Evolutionary conservation across 768 basidiomycete species (phyloP), one percentile per base, ranked within the genome.

Genomic region (Suillus variegatus): DNA sequence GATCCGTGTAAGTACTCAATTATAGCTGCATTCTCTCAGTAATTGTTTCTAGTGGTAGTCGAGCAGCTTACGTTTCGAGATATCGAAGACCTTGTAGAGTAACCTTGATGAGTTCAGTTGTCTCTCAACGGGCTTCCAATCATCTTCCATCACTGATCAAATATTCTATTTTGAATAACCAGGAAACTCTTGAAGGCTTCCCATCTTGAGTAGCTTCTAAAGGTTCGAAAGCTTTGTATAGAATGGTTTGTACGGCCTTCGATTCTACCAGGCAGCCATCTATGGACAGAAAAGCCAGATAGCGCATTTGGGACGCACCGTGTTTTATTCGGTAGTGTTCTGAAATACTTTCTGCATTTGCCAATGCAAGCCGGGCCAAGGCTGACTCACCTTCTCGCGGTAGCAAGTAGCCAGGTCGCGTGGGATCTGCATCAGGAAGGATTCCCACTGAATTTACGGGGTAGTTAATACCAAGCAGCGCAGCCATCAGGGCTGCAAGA

Each of bases 371-470:
- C 56, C 76, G 73, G 3, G 90, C 90, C 44, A 84, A 77, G 28
- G 79, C 74, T 57, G 81, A 78, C 41, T 87, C 84, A 43, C 86
- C 87, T 20, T 72, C 72, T 20, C 60, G 69, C 1, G 82, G 78
- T 6, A 77, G 69, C 41, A 93, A 74, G 73, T 88, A 92, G 5
- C 92, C 92, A 38, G 84, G 82, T 9, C 68, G 74, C 2, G 80
- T 80, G 12, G 85, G 84, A 67, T 92, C 88, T 2, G 88, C 85
- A 72, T 94, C 92, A 5, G 93, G 92, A 14, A 94, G 75, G 1
- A 93, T 87, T 2, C 93, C 93, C 22, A 93, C 92, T 0, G 89
- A 90, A 71, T 95, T 95, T 3, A 86, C 90, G 1, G 93, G 93
- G 85, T 91, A 91, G 55, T 88, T 73, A 16, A 86, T 81, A 22